Base-by-base conservation (phyloP, 176 grass and related monocot genomes). In the Secale cereale region DNA sequence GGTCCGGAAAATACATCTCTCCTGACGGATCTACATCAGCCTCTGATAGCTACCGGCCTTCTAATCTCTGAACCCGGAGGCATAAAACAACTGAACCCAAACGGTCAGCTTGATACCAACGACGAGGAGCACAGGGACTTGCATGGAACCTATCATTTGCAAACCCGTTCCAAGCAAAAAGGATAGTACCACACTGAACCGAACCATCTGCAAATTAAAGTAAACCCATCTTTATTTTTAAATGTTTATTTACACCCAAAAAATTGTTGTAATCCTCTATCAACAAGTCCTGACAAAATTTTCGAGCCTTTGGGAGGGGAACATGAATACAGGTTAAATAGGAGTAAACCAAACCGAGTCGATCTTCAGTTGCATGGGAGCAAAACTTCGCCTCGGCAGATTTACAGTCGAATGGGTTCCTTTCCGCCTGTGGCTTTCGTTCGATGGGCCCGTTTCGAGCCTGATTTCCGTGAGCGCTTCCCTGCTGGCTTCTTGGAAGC, bases 201-300 rank as follows among this genome's bases (percentile, higher is more conserved):
- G 23, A 72, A 78, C 28, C 39, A 43, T 65, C 30, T 40, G 30
- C 64, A 65, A 31, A 3, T 64, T 82, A 56, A 40, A 3, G 63
- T 81, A 54, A 81, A 76, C 39, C 62, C 79, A 79, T 40, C 26
- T 79, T 82, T 83, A 70, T 57, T 59, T 33, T 35, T 59, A 86
- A 86, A 6, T 80, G 36, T 81, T 93, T 90, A 93, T 93, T 83
- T 88, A 93, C 91, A 92, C 77, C 41, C 92, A 88, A 88, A 90
- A 84, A 73, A 19, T 19, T 52, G 46, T 74, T 22, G 73, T 76
- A 75, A 41, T 75, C 77, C 76, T 78, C 91, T 93, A 97, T 91
- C 87, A 65, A 90, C 85, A 83, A 15, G 85, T 88, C 54, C 73
- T 86, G 23, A 82, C 88, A 93, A 93, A 90, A 94, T 79, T 83